phyloP scores from a whole-genome alignment of 1,139 yeast species.

The Candida dubliniensis region DNA sequence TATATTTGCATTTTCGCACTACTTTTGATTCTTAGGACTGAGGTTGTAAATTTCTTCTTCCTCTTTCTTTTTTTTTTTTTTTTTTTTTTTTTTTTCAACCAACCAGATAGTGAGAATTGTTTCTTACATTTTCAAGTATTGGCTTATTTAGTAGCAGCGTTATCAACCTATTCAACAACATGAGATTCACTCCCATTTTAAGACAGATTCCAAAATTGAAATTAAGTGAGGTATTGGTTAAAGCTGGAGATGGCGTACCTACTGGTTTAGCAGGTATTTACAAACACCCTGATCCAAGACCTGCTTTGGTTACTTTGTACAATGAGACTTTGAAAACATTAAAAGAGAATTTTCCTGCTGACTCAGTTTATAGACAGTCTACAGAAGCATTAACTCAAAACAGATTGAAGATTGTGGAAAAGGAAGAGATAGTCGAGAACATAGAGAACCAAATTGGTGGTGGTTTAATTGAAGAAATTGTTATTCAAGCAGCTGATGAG shows the following conservation, averaged over 20 bases:
- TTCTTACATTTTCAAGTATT: slow-evolving; percentile 1
- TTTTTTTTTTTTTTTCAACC: slow-evolving; percentile 12
- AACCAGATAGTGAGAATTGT: slow-evolving; percentile 15
- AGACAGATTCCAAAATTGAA: slow-evolving; percentile 36
- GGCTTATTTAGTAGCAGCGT: too few relatives aligned
- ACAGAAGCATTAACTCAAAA: slow-evolving; percentile 71
- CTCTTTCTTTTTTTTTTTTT: background rate
- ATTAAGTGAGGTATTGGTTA: slow-evolving; percentile 50
- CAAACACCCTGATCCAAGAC: slow-evolving; percentile 85
- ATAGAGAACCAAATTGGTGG: slow-evolving; percentile 78
- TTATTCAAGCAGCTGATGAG: slow-evolving; percentile 84
- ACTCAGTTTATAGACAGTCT: slow-evolving; percentile 74
- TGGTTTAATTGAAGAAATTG: slow-evolving; percentile 81
- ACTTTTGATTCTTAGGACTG: background rate
- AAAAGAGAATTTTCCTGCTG: slow-evolving; percentile 61
- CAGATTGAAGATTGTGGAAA: slow-evolving; percentile 67
- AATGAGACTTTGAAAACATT: slow-evolving; percentile 65
- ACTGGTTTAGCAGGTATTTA: slow-evolving; percentile 79
- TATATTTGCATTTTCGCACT: background rate
- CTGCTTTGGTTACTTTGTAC: slow-evolving; percentile 71
- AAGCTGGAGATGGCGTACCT: slow-evolving; percentile 67
- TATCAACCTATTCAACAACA: slow-evolving; percentile 11
- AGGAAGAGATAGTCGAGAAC: slow-evolving; percentile 59
- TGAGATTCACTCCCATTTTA: slow-evolving; percentile 48
- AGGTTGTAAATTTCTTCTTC: background rate